A percentile compares a stretch with the other conserved stretches of the same genome.
Evolutionary conservation across 2,329 filamentous ascomycete species (phyloP).

Genomic region (Fusarium humuli): DNA sequence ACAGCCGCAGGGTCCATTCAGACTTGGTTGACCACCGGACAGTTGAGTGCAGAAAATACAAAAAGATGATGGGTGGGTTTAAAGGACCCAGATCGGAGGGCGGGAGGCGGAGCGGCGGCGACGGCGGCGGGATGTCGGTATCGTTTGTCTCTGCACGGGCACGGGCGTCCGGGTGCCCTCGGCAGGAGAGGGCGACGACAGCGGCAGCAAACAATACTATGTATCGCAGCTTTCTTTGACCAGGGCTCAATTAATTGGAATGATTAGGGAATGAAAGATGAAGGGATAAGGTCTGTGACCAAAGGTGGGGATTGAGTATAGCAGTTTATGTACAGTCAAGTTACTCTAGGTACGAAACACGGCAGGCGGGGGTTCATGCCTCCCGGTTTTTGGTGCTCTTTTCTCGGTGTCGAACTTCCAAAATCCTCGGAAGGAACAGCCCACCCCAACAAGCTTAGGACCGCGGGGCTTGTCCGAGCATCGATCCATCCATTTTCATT

Average conservation of each 20-base stretch:
- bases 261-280: slow-evolving; percentile 24
- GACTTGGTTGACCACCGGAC: slow-evolving; percentile 34
- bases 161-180: slow-evolving; percentile 47
- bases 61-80: slow-evolving; percentile 24
- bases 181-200: slow-evolving; percentile 42
- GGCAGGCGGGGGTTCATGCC: slow-evolving; percentile 33
- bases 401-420: slow-evolving; percentile 24
- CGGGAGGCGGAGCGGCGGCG: slow-evolving; percentile 39
- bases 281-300: slow-evolving; percentile 27
- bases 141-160: slow-evolving; percentile 44
- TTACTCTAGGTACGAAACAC: slow-evolving; percentile 10
- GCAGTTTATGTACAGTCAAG: slow-evolving; percentile 17
- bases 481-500: neutral
- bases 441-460: slow-evolving; percentile 12
- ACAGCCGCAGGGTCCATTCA: slow-evolving; percentile 45
- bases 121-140: slow-evolving; percentile 24
- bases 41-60: slow-evolving; percentile 26
- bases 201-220: slow-evolving; percentile 20
- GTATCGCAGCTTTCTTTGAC: slow-evolving; percentile 6
- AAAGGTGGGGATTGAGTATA: slow-evolving; percentile 31
- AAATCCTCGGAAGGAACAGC: slow-evolving; percentile 12
- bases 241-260: slow-evolving; percentile 11
- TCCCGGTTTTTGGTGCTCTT: slow-evolving; percentile 16
- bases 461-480: slow-evolving; percentile 23
- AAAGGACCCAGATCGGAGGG: slow-evolving; percentile 34